A percentile compares a stretch with the other conserved stretches of the same genome.
These are phyloP conservation scores for Fusarium sacchari DNA, from an alignment of 2,329 filamentous ascomycete genomes.

Conservation along the genomic window DNA sequence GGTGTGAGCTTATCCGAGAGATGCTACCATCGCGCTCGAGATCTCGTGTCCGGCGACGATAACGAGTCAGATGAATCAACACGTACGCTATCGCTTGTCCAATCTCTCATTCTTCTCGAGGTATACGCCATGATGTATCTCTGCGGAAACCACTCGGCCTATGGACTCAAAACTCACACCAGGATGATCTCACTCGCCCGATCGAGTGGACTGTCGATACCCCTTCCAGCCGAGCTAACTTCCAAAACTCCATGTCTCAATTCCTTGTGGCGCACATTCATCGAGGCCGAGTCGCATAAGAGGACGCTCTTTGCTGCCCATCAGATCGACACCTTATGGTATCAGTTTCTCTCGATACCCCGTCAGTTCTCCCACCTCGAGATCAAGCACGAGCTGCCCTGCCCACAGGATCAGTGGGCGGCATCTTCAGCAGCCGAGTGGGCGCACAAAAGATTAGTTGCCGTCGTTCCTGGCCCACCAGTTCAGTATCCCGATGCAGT, in stretches of 20 bases:
- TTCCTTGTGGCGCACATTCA: slow-evolving; percentile 52
- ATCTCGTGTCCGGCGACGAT: background rate
- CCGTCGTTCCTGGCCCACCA: background rate
- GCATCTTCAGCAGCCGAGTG: slow-evolving; percentile 50
- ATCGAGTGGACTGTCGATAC: slow-evolving; percentile 49
- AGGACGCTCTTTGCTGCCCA: slow-evolving; percentile 55
- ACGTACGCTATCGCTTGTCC: slow-evolving; percentile 46
- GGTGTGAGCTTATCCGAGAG: slow-evolving; percentile 7
- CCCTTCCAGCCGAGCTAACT: slow-evolving; percentile 33
- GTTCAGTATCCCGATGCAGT: slow-evolving; percentile 14
- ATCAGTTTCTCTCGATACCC: slow-evolving; percentile 53
- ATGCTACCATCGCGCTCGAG: slow-evolving; percentile 11
- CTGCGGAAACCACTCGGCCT: slow-evolving; percentile 49
- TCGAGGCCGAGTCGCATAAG: slow-evolving; percentile 52
- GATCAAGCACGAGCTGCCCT: slow-evolving; percentile 56
- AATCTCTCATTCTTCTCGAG: slow-evolving; percentile 53
- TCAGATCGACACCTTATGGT: slow-evolving; percentile 56
- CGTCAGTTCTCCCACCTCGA: slow-evolving; percentile 53
- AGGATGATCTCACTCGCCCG: slow-evolving; percentile 53
- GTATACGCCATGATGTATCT: slow-evolving; percentile 57
- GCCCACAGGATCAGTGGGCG: slow-evolving; percentile 50
- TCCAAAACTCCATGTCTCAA: slow-evolving; percentile 4
- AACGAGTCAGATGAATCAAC: slow-evolving; percentile 31
- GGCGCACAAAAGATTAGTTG: slow-evolving; percentile 46
- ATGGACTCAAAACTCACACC: slow-evolving; percentile 52